Conservation (phyloP, 352 stramenopile species). For the Globisporangium abappressorium region DNA sequence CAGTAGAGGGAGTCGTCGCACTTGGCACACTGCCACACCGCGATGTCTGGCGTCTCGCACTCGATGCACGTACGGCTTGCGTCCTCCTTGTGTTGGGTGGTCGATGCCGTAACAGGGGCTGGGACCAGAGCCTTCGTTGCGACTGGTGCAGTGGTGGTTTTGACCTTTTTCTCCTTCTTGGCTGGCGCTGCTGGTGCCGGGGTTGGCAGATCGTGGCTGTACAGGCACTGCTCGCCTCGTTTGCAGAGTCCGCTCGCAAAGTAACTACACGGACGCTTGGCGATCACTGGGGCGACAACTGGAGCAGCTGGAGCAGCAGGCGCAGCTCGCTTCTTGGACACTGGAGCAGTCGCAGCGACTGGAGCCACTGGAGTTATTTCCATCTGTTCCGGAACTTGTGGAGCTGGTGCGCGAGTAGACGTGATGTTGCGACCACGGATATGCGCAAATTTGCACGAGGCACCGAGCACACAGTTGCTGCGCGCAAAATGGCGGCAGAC, state of each 20-base stretch:
- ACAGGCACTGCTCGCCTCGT: constrained; percentile 51
- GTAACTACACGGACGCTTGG: constrained; percentile 39
- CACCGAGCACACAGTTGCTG: constrained; percentile 39
- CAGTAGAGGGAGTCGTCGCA: constrained; percentile 70
- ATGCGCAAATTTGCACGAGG: constrained; percentile 37
- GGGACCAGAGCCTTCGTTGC: constrained; percentile 6
- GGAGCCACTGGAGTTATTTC: neutral
- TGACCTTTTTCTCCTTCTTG: constrained; percentile 10
- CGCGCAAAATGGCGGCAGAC: constrained; percentile 59
- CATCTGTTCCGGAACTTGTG: neutral
- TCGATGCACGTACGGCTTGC: constrained; percentile 52
- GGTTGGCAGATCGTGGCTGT: constrained; percentile 29
- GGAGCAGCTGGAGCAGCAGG: neutral
- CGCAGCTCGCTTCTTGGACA: constrained; percentile 2
- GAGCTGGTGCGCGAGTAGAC: constrained; percentile 13
- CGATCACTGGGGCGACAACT: constrained; percentile 5
- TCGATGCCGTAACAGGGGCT: neutral
- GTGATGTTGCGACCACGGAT: constrained; percentile 29
- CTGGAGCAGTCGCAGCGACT: constrained; percentile 11
- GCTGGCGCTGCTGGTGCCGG: neutral
- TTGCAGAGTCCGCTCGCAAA: constrained; percentile 49
- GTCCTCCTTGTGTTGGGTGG: constrained; percentile 6
- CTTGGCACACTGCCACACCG: constrained; percentile 46
- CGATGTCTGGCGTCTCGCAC: constrained; percentile 47
- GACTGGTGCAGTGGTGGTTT: constrained; percentile 7